Percentiles rank a stretch among this genome's conserved stretches.
phyloP scores from a whole-genome alignment of 2,329 filamentous ascomycete species.

The Coleophoma cylindrospora region DNA sequence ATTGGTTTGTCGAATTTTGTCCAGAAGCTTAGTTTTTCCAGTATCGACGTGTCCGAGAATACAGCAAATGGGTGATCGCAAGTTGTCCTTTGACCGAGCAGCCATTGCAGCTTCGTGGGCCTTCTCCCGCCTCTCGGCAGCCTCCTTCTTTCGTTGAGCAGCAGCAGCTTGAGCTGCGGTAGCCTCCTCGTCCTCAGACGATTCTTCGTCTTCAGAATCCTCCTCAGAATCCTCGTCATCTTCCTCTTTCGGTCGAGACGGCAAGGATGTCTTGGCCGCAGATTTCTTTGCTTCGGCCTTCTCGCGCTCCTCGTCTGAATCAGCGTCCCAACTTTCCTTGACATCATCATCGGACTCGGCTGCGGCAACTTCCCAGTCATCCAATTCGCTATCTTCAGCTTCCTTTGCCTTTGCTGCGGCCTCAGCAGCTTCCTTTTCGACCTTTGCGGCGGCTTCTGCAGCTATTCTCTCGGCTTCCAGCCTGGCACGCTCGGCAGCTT shows the following conservation, averaged over 20 bases:
- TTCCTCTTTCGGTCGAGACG: slow-evolving; percentile 13
- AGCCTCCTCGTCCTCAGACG: slow-evolving; percentile 65
- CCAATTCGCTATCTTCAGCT: slow-evolving; percentile 54
- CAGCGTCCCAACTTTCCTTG: slow-evolving; percentile 94
- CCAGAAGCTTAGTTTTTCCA: slow-evolving; percentile 97
- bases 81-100: slow-evolving; percentile 86
- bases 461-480: slow-evolving; percentile 62
- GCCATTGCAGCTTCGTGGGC: slow-evolving; percentile 88
- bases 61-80: slow-evolving; percentile 98
- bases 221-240: slow-evolving; percentile 35
- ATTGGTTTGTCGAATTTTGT: slow-evolving; percentile 98
- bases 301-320: slow-evolving; percentile 65
- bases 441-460: slow-evolving; percentile 58
- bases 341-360: slow-evolving; percentile 71
- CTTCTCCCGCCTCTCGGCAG: slow-evolving; percentile 81
- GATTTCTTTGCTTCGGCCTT: slow-evolving; percentile 26
- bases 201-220: slow-evolving; percentile 41
- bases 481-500: slow-evolving; percentile 69
- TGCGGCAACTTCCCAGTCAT: slow-evolving; percentile 85
- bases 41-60: slow-evolving; percentile 99
- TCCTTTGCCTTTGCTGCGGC: slow-evolving; percentile 45
- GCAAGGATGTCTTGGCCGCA: slow-evolving; percentile 13
- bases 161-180: slow-evolving; percentile 71
- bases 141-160: slow-evolving; percentile 78
- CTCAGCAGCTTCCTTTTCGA: slow-evolving; percentile 52